Percentiles rank a stretch among this genome's conserved stretches.
phyloP scores from a whole-genome alignment of 2,329 filamentous ascomycete species.

The Paecilomyces sp. region DNA sequence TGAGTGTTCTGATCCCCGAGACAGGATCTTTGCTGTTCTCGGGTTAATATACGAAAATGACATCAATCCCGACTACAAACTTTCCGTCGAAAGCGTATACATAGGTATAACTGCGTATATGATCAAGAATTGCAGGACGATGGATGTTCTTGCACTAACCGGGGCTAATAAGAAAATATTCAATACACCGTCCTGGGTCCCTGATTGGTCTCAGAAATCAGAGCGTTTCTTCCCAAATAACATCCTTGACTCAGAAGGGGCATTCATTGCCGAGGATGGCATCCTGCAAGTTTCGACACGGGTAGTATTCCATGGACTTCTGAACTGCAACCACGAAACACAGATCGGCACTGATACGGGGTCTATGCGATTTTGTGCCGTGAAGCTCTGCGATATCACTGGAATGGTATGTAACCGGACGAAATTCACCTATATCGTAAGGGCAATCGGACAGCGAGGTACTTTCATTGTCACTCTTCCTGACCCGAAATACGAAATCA shows the following conservation, averaged over 20 bases:
- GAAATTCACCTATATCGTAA: not conserved
- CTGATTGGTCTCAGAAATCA: conserved; percentile 1
- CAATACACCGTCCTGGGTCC: conserved; percentile 1
- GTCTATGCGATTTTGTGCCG: not conserved
- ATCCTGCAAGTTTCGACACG: not conserved
- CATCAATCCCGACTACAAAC: not conserved
- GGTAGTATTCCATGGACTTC: not conserved
- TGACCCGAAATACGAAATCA: not conserved
- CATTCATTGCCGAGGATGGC: not conserved
- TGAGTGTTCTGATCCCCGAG: not conserved
- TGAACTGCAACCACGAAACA: not conserved
- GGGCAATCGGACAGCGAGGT: not conserved
- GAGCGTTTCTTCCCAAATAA: not conserved
- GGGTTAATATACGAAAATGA: not conserved
- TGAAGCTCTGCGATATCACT: not conserved
- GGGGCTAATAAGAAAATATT: not conserved
- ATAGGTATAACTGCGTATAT: conserved; percentile 1
- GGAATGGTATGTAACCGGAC: not conserved
- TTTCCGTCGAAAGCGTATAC: not conserved
- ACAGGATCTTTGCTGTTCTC: not conserved
- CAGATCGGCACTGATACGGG: not conserved
- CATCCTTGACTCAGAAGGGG: not conserved
- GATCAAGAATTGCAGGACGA: not conserved
- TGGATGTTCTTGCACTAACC: conserved; percentile 1
- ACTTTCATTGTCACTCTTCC: not conserved